Evolutionary conservation across 2,329 filamentous ascomycete genomes (phyloP).

Genomic region (Tolypocladium ovalisporum): DNA sequence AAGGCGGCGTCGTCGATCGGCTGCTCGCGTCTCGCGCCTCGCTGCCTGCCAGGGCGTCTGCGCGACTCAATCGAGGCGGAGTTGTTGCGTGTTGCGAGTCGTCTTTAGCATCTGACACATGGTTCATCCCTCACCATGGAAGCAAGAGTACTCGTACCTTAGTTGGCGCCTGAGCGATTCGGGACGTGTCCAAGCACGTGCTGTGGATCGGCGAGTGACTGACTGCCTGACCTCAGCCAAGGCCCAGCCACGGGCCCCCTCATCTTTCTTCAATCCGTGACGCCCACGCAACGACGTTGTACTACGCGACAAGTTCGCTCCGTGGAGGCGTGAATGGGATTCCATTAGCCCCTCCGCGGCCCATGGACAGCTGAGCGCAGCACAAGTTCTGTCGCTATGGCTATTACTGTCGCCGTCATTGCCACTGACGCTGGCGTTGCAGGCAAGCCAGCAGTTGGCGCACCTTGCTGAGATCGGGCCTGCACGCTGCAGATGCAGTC

Average conservation of each 20-base stretch:
- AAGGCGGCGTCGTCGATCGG: background rate
- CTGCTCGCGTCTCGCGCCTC: background rate
- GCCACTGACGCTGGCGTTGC: background rate
- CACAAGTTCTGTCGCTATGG: background rate
- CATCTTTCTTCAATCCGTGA: background rate
- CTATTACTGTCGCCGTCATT: background rate
- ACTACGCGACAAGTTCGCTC: background rate
- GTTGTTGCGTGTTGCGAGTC: background rate
- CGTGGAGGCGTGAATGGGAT: background rate
- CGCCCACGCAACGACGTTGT: background rate
- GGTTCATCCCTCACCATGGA: background rate
- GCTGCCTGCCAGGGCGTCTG: background rate
- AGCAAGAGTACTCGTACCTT: no score
- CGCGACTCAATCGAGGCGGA: background rate
- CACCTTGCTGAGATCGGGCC: background rate
- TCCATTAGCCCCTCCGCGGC: background rate
- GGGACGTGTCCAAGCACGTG: background rate
- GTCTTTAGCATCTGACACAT: background rate
- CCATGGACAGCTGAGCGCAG: constrained; percentile 1
- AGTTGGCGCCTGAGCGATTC: background rate
- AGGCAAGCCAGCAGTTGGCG: background rate
- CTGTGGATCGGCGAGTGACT: background rate
- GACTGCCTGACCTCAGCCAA: background rate
- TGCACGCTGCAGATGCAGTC: background rate
- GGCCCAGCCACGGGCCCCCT: background rate